Base-by-base conservation (phyloP, 805 yeast genomes). In the Wickerhamiella domercqiae region DNA sequence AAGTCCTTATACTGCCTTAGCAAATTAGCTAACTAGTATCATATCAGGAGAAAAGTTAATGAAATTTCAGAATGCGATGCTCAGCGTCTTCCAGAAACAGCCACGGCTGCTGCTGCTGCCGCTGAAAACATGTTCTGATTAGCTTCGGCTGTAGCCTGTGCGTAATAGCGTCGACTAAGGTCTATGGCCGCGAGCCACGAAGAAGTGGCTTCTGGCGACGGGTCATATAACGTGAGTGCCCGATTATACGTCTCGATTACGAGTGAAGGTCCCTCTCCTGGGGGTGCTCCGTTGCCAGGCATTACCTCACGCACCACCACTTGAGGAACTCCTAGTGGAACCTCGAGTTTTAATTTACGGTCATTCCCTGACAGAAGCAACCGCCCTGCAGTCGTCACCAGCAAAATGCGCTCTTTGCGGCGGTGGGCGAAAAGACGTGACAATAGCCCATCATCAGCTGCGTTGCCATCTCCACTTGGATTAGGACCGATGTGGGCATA, bases 361-460 rank as follows among this genome's bases (percentile, higher is more conserved):
- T 56, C 61, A 20, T 57, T 58, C 14, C 48, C 49, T 15, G 50
- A 34, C 5, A 60, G 36, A n/a, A 60, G 39, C 33, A 58, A 41
- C 21, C 63, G 48, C 6, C 59, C 60, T 13, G 47, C 42, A 1
- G 58, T 50, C 4, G 64, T 60, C 18, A 57, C 47, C n/a, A 60
- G 38, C n/a, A 57, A 47, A 11, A 43, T 47, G 25, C 60, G 48
- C 15, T 44, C 40, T 45, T 51, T 51, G 39, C 52, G 49, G 36
- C 47, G 46, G 9, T 46, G 40, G 7, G 47, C 33, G 42, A 57
- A 55, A 29, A 59, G 42, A 44, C 54, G 54, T 19, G 53, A 33
- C 15, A 57, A 35, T 36, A 51, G 37, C 29, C 49, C 41, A 25
- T 39, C 46, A 25, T 41, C 47, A 17, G 44, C 52, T 11, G 21